A percentile compares a stretch with the other conserved stretches of the same genome.
Evolutionary conservation across 805 yeast genomes (phyloP).

Genomic region (Kluyveromyces starmeri): DNA sequence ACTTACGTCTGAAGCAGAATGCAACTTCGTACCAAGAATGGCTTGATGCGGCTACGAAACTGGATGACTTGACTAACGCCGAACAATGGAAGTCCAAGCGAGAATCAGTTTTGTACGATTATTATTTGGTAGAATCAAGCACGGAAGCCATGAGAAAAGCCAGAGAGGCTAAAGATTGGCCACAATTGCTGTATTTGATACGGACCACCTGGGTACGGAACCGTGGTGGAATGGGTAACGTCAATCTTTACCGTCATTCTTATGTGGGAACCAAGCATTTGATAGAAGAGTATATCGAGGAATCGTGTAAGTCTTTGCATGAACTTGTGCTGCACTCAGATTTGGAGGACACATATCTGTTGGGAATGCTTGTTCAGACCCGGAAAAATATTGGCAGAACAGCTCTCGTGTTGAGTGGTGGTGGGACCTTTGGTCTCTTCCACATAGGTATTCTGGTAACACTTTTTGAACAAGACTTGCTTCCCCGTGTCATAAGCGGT

Average conservation of each 20-base stretch:
- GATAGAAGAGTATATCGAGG: conserved; percentile 75
- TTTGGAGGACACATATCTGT: conserved; percentile 57
- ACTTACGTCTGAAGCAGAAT: conserved; percentile 37
- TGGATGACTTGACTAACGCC: conserved; percentile 59
- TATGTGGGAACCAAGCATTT: conserved; percentile 78
- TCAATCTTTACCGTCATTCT: conserved; percentile 65
- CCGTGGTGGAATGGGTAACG: conserved; percentile 79
- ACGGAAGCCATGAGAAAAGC: conserved; percentile 51
- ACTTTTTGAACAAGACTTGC: conserved; percentile 57
- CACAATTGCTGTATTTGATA: conserved; percentile 58
- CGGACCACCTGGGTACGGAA: conserved; percentile 82
- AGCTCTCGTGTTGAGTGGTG: conserved; percentile 91
- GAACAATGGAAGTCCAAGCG: conserved; percentile 63
- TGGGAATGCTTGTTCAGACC: conserved; percentile 78
- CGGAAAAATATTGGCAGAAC: conserved; percentile 89
- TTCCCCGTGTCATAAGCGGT: conserved; percentile 87
- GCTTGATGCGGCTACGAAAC: conserved; percentile 50
- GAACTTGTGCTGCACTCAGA: conserved; percentile 19
- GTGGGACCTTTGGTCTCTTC: conserved; percentile 86
- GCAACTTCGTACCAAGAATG: conserved; percentile 54
- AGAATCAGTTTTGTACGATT: conserved; percentile 66
- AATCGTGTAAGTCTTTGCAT: conserved; percentile 50
- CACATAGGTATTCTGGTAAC: conserved; percentile 89
- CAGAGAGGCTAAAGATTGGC: conserved; percentile 47
- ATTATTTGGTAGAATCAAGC: conserved; percentile 44